Evolutionary conservation across 2,329 filamentous ascomycete species (phyloP).

Genomic region (Ascochyta koolunga): DNA sequence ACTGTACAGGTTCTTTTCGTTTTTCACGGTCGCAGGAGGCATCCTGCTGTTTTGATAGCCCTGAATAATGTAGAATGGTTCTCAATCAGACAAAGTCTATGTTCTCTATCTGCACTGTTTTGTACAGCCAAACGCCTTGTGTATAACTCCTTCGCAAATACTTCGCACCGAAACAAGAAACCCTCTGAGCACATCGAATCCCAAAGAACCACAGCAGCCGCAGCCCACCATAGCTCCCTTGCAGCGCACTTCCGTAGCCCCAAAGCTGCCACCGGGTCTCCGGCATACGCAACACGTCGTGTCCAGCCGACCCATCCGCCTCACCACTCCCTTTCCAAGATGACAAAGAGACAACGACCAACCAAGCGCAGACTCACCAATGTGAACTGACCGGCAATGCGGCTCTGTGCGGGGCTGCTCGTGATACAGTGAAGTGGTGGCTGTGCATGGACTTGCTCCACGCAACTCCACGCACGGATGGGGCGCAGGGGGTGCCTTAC

Average conservation of each 20-base stretch:
- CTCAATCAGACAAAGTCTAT: not conserved
- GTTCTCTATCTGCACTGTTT: too few relatives aligned
- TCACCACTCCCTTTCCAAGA: not conserved
- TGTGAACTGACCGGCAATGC: constrained; percentile 15
- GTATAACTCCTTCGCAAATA: too few relatives aligned
- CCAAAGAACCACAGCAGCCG: too few relatives aligned
- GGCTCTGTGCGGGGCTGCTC: constrained; percentile 9
- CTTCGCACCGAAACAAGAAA: too few relatives aligned
- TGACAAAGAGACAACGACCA: not conserved
- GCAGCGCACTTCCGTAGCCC: not conserved
- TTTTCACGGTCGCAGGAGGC: not conserved
- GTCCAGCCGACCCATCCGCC: constrained; percentile 12
- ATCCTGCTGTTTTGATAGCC: not conserved
- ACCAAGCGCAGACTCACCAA: constrained; percentile 1
- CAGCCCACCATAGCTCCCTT: not conserved
- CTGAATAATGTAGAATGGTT: not conserved
- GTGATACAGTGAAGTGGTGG: constrained; percentile 15
- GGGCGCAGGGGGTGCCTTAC: constrained; percentile 1
- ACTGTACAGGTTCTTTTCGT: not conserved
- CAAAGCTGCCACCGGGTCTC: not conserved
- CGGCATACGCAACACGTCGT: not conserved
- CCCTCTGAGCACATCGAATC: too few relatives aligned
- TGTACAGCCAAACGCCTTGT: not conserved
- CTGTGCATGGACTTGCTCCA: constrained; percentile 5
- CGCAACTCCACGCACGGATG: not conserved